Conservation (phyloP, 1,284 basidiomycete species). For the Sporisorium iseilematis-ciliati region DNA sequence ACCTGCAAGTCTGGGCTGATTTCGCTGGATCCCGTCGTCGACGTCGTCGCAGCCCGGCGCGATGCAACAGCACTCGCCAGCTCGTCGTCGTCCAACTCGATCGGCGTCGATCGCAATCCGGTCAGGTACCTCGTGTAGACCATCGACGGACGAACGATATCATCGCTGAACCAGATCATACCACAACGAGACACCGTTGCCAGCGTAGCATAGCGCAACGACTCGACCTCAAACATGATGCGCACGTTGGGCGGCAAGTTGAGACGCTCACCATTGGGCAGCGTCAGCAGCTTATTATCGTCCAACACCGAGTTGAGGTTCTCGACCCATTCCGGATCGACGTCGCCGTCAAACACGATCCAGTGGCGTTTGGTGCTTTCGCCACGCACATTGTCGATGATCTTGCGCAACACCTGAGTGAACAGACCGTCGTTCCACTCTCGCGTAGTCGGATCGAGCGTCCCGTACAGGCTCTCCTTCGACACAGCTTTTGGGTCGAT, state of each 20-base stretch:
- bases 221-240: slow-evolving; percentile 99
- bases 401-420: slow-evolving; percentile 96
- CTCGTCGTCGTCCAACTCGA: slow-evolving; percentile 91
- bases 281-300: slow-evolving; percentile 96
- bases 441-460: slow-evolving; percentile 94
- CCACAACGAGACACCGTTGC: slow-evolving; percentile 99
- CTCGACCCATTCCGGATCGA: slow-evolving; percentile 99
- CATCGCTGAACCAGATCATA: slow-evolving; percentile 99
- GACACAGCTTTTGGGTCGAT: slow-evolving; percentile 99
- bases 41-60: slow-evolving; percentile 74
- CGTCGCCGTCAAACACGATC: slow-evolving; percentile 99
- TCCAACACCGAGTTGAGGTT: slow-evolving; percentile 96
- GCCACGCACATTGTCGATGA: slow-evolving; percentile 97
- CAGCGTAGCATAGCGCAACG: slow-evolving; percentile 94
- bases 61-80: slow-evolving; percentile 70
- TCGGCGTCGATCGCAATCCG: slow-evolving; percentile 80
- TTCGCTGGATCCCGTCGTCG: slow-evolving; percentile 46
- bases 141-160: slow-evolving; percentile 91
- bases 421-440: slow-evolving; percentile 99
- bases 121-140: slow-evolving; percentile 89
- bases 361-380: slow-evolving; percentile 97
- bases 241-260: slow-evolving; percentile 96
- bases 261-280: slow-evolving; percentile 98
- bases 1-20: slow-evolving; percentile 77
- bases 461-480: slow-evolving; percentile 97